Evolutionary conservation across 2,329 filamentous ascomycete genomes (phyloP).

Genomic region (Colletotrichum acutatum): DNA sequence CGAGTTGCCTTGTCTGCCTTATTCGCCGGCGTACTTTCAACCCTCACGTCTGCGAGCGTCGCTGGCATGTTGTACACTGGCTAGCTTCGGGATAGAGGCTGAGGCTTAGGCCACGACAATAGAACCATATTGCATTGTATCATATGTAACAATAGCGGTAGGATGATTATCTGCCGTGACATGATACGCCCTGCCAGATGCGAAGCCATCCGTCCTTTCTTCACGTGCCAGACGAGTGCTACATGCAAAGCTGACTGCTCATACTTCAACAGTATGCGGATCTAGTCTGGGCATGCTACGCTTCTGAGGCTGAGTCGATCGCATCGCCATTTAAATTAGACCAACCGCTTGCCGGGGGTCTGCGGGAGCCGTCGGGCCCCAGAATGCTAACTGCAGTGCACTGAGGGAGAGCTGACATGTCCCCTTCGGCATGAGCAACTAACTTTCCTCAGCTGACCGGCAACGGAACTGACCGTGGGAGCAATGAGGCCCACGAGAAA

Average conservation of each 20-base stretch:
- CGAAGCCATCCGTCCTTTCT: not conserved
- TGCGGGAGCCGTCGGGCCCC: not conserved
- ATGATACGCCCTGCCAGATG: not conserved
- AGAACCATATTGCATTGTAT: not conserved
- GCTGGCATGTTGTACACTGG: constrained; percentile 31
- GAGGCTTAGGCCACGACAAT: not conserved
- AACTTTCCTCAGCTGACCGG: not conserved
- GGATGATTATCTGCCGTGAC: not conserved
- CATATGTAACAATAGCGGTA: not conserved
- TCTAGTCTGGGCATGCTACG: not conserved
- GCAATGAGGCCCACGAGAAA: not conserved
- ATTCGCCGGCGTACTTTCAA: constrained; percentile 29
- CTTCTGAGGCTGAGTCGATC: not conserved
- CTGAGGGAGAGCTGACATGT: not conserved
- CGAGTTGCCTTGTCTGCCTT: constrained; percentile 26
- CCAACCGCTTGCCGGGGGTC: not conserved
- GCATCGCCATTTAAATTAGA: not conserved
- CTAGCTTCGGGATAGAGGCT: not conserved
- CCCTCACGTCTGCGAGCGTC: constrained; percentile 28
- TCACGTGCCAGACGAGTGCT: not conserved
- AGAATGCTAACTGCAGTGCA: not conserved
- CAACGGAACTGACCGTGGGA: not conserved
- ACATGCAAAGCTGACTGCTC: not conserved
- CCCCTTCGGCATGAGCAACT: not conserved
- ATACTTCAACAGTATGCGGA: not conserved